A percentile compares a stretch with the other conserved stretches of the same genome.
Evolutionary conservation across 345 rosid genomes (phyloP).

Genomic region (Syzygium aqueum): DNA sequence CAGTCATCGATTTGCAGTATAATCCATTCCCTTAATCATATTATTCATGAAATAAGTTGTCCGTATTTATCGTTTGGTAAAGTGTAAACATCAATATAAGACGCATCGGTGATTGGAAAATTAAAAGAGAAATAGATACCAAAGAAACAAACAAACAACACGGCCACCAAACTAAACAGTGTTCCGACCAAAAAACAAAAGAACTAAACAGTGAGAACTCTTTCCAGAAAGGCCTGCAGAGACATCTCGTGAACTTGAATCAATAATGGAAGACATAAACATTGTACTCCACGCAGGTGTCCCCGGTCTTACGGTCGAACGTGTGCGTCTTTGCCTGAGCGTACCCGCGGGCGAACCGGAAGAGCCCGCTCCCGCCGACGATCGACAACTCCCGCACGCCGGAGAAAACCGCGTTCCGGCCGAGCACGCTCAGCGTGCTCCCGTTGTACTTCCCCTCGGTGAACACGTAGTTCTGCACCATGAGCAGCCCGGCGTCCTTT

Average conservation of each 20-base stretch:
- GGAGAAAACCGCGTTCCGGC: slow-evolving; percentile 26
- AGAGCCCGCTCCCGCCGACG: slow-evolving; percentile 53
- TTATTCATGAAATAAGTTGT: background rate
- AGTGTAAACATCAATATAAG: background rate
- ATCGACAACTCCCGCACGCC: slow-evolving; percentile 47
- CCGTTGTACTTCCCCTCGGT: slow-evolving; percentile 55
- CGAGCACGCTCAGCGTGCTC: slow-evolving; percentile 38
- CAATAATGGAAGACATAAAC: slow-evolving; percentile 34
- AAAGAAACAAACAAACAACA: background rate
- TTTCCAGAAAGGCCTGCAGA: background rate
- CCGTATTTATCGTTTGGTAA: background rate
- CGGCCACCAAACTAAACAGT: background rate
- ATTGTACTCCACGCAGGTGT: slow-evolving; percentile 28
- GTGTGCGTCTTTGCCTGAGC: slow-evolving; percentile 31
- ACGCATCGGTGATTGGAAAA: background rate
- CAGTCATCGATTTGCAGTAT: background rate
- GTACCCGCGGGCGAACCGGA: slow-evolving; percentile 54
- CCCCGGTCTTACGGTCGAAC: slow-evolving; percentile 7
- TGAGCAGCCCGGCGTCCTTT: slow-evolving; percentile 16
- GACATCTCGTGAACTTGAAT: background rate
- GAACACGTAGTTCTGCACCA: slow-evolving; percentile 49
- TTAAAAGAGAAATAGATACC: background rate
- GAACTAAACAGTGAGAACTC: background rate
- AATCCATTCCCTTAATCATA: background rate
- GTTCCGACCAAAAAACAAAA: too few relatives aligned